Conservation (phyloP, 2,329 filamentous ascomycete species). For the Aspergillus quadricinctus region DNA sequence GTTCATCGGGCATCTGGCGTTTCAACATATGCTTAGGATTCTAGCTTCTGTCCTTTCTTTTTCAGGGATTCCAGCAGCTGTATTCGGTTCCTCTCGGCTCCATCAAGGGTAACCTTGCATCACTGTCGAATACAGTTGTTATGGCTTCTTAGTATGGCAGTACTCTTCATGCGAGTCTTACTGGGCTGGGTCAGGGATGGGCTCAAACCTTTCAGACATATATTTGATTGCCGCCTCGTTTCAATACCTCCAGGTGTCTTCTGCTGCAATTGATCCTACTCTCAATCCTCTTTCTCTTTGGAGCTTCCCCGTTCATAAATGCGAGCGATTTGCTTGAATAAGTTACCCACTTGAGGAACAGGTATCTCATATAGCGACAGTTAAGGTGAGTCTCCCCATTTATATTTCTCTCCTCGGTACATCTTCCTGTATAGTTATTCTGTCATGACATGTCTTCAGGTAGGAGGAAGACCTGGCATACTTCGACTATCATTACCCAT, state of each 20-base stretch:
- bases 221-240: constrained; percentile 8
- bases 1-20: background rate
- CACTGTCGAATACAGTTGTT: background rate
- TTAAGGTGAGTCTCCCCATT: background rate
- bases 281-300: background rate
- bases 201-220: constrained; percentile 2
- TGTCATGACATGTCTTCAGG: background rate
- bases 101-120: background rate
- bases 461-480: background rate
- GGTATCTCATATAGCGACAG: background rate
- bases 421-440: background rate
- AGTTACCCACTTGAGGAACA: background rate
- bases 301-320: background rate
- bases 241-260: background rate
- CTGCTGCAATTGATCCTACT: background rate
- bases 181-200: background rate
- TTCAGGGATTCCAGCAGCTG: background rate
- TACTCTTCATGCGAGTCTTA: background rate
- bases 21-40: background rate
- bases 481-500: background rate
- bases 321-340: background rate
- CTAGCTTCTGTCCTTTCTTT: background rate
- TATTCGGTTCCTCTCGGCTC: background rate
- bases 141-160: background rate
- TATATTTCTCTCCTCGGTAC: background rate